These are phyloP conservation scores for Rhamnella rubrinervis DNA, from an alignment of 331 rosid genomes.

Conservation along the genomic window DNA sequence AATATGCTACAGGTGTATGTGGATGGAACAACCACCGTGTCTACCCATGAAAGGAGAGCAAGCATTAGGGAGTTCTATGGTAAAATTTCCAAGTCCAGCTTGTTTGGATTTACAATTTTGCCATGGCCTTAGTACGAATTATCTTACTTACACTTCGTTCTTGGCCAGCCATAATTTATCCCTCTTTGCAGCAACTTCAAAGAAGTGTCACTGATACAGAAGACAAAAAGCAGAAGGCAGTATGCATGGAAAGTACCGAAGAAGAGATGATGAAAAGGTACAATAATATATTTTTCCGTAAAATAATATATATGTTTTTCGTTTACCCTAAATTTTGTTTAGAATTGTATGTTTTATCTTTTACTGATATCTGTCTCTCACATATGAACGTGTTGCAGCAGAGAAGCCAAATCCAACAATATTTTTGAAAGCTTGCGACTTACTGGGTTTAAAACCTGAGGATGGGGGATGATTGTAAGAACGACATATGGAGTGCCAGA, in stretches of 20 bases:
- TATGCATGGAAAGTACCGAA: conserved; percentile 75
- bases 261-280: conserved; percentile 73
- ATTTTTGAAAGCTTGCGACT: no score
- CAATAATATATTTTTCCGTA: no score
- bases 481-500: no score
- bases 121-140: conserved; percentile 1
- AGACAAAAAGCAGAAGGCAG: conserved; percentile 83
- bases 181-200: conserved; percentile 87
- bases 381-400: no score
- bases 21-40: conserved; percentile 97
- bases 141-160: conserved; percentile 29
- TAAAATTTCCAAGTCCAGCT: conserved; percentile 23
- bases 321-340: no score
- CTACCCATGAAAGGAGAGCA: conserved; percentile 91
- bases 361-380: no score
- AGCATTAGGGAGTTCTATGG: conserved; percentile 95
- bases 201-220: conserved; percentile 78
- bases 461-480: no score
- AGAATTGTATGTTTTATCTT: no score
- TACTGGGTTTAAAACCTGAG: no score
- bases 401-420: no score
- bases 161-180: conserved; percentile 78
- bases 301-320: no score
- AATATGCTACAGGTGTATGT: conserved; percentile 69
- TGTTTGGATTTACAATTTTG: neutral